Percentiles rank a stretch among this genome's conserved stretches.
Conservation (phyloP, 2,329 filamentous ascomycete species). For the Capronia epimyces region DNA sequence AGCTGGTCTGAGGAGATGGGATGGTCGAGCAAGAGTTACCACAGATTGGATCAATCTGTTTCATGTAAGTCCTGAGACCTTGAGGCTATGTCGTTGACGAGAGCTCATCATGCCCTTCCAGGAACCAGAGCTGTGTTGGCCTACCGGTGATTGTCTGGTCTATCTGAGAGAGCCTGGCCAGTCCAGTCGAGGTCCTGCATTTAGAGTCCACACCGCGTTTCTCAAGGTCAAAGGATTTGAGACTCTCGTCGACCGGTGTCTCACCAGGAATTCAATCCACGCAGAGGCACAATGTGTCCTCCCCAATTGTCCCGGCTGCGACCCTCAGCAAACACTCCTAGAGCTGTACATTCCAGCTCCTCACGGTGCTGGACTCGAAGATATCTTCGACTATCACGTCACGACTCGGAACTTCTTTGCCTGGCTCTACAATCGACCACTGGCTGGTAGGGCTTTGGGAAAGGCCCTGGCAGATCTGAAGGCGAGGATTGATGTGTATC, state of each 20-base stretch:
- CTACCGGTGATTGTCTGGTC: conserved; percentile 27
- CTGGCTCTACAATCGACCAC: conserved; percentile 28
- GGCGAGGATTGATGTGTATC: conserved; percentile 59
- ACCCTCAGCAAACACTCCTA: conserved; percentile 15
- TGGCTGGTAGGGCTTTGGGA: conserved; percentile 50
- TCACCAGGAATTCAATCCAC: conserved; percentile 23
- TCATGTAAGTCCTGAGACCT: conserved; percentile 18
- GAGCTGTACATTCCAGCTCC: conserved; percentile 30
- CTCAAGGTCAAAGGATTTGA: conserved; percentile 26
- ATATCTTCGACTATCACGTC: conserved; percentile 27
- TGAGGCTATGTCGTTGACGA: neutral
- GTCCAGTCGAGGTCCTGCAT: conserved; percentile 29
- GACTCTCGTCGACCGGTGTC: conserved; percentile 22
- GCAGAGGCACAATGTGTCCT: conserved; percentile 19
- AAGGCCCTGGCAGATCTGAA: conserved; percentile 59
- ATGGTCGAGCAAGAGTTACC: conserved; percentile 26
- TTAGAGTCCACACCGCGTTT: conserved; percentile 25
- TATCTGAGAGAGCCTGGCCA: conserved; percentile 29
- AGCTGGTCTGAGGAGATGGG: conserved; percentile 29
- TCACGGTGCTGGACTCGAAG: conserved; percentile 18
- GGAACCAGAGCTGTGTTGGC: conserved; percentile 30
- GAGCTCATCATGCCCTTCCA: conserved; percentile 7
- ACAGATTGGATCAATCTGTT: conserved; percentile 29
- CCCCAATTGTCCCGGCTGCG: conserved; percentile 25
- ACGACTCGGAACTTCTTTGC: conserved; percentile 30